phyloP scores from a whole-genome alignment of 305 asterid species.

The Fraxinus xanthoxyloides region DNA sequence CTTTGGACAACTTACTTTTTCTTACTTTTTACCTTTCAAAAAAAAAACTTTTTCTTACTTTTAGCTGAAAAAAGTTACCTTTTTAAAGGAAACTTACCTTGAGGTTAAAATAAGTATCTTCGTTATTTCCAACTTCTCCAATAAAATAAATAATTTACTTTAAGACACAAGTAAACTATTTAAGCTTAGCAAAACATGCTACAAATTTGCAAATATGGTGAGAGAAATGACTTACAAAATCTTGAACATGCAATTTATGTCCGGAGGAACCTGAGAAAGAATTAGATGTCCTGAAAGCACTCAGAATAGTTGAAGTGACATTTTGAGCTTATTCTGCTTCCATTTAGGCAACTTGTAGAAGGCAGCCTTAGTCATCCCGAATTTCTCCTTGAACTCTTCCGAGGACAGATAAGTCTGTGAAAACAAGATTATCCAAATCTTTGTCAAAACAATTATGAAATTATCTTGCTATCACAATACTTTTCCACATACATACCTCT shows the following conservation, averaged over 20 bases:
- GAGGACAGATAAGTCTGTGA: constrained; percentile 66
- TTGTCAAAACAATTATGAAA: not conserved
- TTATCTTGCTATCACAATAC: not conserved
- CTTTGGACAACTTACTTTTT: not conserved
- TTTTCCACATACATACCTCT: constrained; percentile 50
- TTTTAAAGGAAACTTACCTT: not conserved
- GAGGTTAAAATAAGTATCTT: not conserved
- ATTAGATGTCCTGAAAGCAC: constrained; percentile 6
- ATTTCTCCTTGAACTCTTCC: constrained; percentile 66
- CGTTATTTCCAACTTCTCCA: not conserved
- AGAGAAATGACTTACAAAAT: constrained; percentile 36
- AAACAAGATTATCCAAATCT: not conserved
- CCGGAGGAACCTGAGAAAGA: constrained; percentile 20
- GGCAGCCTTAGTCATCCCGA: constrained; percentile 49
- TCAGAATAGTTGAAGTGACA: constrained; percentile 64
- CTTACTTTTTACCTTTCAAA: too few relatives aligned
- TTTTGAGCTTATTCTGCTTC: constrained; percentile 76
- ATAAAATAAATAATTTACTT: not conserved
- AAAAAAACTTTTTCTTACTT: too few relatives aligned
- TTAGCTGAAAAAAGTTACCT: not conserved
- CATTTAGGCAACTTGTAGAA: constrained; percentile 80
- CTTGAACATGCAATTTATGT: constrained; percentile 24
- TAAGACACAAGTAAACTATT: not conserved
- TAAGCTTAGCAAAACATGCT: not conserved
- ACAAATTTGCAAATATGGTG: constrained; percentile 3